A percentile compares a stretch with the other conserved stretches of the same genome.
phyloP scores from a whole-genome alignment of 2,329 filamentous ascomycete genomes.

The Fusarium sp. region DNA sequence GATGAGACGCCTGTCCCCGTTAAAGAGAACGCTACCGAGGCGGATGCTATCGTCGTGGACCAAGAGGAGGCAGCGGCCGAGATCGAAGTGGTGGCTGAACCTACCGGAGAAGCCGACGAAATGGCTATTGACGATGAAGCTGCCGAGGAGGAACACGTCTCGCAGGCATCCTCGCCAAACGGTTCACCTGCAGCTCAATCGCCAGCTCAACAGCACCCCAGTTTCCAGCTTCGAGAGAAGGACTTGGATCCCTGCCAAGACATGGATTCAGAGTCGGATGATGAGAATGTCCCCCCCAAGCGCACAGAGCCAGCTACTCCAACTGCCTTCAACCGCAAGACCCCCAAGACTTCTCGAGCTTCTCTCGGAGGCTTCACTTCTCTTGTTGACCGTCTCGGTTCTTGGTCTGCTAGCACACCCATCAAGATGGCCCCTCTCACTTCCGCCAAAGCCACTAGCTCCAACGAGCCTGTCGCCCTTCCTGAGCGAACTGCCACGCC shows the following conservation, averaged over 20 bases:
- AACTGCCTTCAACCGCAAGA: slow-evolving; percentile 46
- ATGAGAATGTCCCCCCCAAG: slow-evolving; percentile 55
- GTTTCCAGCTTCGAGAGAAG: slow-evolving; percentile 58
- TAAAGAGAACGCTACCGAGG: slow-evolving; percentile 7
- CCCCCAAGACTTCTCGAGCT: slow-evolving; percentile 43
- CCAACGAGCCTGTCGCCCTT: slow-evolving; percentile 50
- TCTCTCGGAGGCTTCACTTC: slow-evolving; percentile 69
- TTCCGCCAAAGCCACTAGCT: slow-evolving; percentile 49
- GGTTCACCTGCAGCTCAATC: slow-evolving; percentile 21
- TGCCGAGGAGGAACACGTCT: slow-evolving; percentile 21
- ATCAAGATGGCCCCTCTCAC: slow-evolving; percentile 43
- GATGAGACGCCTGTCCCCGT: slow-evolving; percentile 13
- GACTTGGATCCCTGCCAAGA: slow-evolving; percentile 58
- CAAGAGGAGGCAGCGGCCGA: background rate
- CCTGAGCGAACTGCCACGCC: slow-evolving; percentile 16
- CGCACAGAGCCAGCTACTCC: slow-evolving; percentile 57
- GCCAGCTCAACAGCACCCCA: slow-evolving; percentile 35
- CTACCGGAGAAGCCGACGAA: slow-evolving; percentile 33
- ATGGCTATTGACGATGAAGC: slow-evolving; percentile 41
- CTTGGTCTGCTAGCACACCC: slow-evolving; percentile 72
- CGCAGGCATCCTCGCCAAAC: slow-evolving; percentile 10
- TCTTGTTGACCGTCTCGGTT: slow-evolving; percentile 69
- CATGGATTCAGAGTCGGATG: slow-evolving; percentile 66
- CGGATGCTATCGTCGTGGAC: background rate
- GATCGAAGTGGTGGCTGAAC: slow-evolving; percentile 18